A percentile compares a stretch with the other conserved stretches of the same genome.
phyloP scores from a whole-genome alignment of 2,329 filamentous ascomycete genomes.

The Exophiala dermatitidis region DNA sequence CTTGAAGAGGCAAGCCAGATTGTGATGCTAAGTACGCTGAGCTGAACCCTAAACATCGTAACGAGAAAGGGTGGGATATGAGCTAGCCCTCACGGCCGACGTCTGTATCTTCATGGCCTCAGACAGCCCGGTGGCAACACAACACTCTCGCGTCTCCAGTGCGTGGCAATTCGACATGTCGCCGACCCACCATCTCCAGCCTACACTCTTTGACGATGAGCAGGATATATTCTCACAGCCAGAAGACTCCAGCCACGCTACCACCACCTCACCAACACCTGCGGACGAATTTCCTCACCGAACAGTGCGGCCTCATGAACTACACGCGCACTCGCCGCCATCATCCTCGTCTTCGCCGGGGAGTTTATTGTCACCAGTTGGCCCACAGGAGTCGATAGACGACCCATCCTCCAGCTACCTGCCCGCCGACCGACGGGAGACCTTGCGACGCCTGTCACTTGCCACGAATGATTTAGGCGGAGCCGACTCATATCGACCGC shows the following conservation, averaged over 20 bases:
- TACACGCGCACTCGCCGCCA: background rate
- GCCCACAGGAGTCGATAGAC: slow-evolving; percentile 3
- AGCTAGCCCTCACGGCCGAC: too few relatives aligned
- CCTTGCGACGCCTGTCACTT: slow-evolving; percentile 14
- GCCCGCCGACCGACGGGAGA: slow-evolving; percentile 5
- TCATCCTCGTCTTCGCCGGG: background rate
- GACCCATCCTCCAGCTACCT: background rate
- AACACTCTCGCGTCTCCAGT: background rate
- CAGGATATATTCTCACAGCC: background rate
- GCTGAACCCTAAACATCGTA: too few relatives aligned
- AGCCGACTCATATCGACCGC: slow-evolving; percentile 12
- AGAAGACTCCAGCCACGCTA: background rate
- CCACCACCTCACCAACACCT: background rate
- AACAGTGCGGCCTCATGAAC: slow-evolving; percentile 12
- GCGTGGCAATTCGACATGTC: slow-evolving; percentile 2
- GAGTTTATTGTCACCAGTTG: background rate
- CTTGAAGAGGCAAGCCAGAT: too few relatives aligned
- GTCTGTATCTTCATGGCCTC: background rate
- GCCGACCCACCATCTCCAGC: background rate
- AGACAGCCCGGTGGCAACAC: background rate
- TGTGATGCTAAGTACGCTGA: too few relatives aligned
- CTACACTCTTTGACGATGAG: background rate
- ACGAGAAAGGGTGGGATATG: too few relatives aligned
- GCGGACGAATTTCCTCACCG: background rate
- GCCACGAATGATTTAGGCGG: slow-evolving; percentile 4